A percentile compares a stretch with the other conserved stretches of the same genome.
Conservation (phyloP, 2,329 filamentous ascomycete genomes). For the Fusarium aywerte region DNA sequence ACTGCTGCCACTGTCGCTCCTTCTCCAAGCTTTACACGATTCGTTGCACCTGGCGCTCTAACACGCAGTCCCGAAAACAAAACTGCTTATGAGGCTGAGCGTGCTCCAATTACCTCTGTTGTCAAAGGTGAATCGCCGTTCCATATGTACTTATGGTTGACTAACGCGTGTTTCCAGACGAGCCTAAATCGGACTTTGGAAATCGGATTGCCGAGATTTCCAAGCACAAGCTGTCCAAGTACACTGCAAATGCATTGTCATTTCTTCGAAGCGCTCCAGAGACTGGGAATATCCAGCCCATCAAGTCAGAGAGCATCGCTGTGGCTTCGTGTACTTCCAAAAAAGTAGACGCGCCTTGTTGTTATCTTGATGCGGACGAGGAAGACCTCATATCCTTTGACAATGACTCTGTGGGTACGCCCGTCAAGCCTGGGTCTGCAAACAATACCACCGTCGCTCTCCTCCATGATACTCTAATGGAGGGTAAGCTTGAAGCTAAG, state of each 20-base stretch:
- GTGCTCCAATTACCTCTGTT: background rate
- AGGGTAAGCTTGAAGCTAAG: rapidly evolving
- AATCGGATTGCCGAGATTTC: background rate
- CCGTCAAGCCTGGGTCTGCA: no score
- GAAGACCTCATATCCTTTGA: slow-evolving; percentile 18
- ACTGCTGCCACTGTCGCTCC: background rate
- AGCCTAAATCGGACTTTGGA: background rate
- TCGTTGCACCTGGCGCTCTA: background rate
- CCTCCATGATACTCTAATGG: background rate
- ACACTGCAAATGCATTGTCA: background rate
- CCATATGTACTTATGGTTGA: background rate
- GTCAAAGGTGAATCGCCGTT: background rate
- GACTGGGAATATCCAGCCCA: background rate
- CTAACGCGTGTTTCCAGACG: background rate
- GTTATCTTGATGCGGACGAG: background rate
- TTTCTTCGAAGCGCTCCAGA: background rate
- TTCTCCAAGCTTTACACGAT: background rate
- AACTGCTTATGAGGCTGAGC: no score
- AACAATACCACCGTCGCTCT: no score
- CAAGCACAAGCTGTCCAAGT: background rate
- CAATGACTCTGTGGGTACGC: no score
- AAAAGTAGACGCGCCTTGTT: no score
- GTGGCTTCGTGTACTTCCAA: no score
- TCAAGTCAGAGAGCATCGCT: background rate
- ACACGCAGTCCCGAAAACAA: background rate